phyloP scores from a whole-genome alignment of 2,329 filamentous ascomycete genomes.

The Calonectria montana region DNA sequence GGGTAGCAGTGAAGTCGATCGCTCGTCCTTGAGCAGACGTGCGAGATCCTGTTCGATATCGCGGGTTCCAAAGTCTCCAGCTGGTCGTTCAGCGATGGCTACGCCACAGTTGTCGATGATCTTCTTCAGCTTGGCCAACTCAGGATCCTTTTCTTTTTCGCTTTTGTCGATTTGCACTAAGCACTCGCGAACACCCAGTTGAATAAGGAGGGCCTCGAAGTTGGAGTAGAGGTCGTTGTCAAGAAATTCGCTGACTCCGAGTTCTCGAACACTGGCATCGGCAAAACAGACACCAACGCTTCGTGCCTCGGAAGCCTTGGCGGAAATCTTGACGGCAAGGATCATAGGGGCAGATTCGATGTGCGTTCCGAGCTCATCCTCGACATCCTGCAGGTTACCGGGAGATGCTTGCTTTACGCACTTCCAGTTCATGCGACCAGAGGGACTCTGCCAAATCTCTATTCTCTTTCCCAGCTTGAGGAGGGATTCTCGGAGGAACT shows the following conservation, averaged over 20 bases:
- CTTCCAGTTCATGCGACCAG: conserved; percentile 90
- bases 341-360: conserved; percentile 95
- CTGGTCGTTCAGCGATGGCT: conserved; percentile 83
- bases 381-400: conserved; percentile 95
- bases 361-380: conserved; percentile 90
- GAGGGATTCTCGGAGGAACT: conserved; percentile 93
- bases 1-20: conserved; percentile 79
- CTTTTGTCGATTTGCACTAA: conserved; percentile 82
- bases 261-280: conserved; percentile 93
- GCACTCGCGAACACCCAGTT: conserved; percentile 95
- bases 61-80: conserved; percentile 82
- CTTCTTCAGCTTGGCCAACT: conserved; percentile 85
- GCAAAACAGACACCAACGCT: conserved; percentile 97
- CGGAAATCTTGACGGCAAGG: conserved; percentile 90
- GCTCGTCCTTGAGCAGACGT: conserved; percentile 87
- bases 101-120: conserved; percentile 95
- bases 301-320: conserved; percentile 86
- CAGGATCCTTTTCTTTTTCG: conserved; percentile 88
- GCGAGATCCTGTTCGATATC: conserved; percentile 97
- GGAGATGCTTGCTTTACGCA: conserved; percentile 92
- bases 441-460: conserved; percentile 86
- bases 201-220: conserved; percentile 95
- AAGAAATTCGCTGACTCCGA: conserved; percentile 97
- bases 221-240: conserved; percentile 99
- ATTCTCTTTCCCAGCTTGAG: conserved; percentile 91